Base-by-base conservation (phyloP, 2,329 filamentous ascomycete genomes). In the Fusarium hainanense region DNA sequence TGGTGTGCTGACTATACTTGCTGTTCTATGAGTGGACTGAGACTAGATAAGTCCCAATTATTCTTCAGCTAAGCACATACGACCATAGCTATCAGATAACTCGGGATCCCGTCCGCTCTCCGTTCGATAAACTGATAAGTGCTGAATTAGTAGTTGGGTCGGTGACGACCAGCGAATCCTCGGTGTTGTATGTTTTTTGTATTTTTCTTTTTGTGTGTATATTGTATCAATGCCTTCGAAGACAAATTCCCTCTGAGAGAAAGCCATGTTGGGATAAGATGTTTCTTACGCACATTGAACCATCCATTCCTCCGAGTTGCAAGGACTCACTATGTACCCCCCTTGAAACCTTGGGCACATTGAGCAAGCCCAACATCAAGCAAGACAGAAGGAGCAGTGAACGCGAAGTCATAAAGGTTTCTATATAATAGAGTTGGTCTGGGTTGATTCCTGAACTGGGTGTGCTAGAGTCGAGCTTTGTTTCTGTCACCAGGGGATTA, bases 401-500 rank as follows among this genome's bases (percentile, higher is more conserved):
- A 34, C 9, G 4, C 16, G 16, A 16, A 10, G 2, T 70, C 70
- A 64, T 78, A 79, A 18, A 77, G 74, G 13, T 78, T 71, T 23
- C 82, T 75, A 2, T 79, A 77, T 27, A 58, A 74, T 10, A 87
- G 14, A 87, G 73, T 3, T 79, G 78, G 69, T 87, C 84, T 65
- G 83, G 81, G 32, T 82, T 70, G 7, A 81, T 72, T 5, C 82
- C 81, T 2, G 85, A 76, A 2, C 83, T 82, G 58, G 84, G 86
- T 13, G 81, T 78, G 2, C 80, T 83, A 66, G 84, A 80, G 46
- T 82, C 78, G 4, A 86, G 76, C 9, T 75, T 77, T 21, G 85
- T 76, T 9, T 81, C 75, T 5, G 84, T 80, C 1, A 79, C 74
- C 0, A 82, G 81, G 0, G 83, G 83, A 18, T 18, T 34, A 18